Base-by-base conservation (phyloP, 768 basidiomycete species). In the Pulveroboletus sp. region DNA sequence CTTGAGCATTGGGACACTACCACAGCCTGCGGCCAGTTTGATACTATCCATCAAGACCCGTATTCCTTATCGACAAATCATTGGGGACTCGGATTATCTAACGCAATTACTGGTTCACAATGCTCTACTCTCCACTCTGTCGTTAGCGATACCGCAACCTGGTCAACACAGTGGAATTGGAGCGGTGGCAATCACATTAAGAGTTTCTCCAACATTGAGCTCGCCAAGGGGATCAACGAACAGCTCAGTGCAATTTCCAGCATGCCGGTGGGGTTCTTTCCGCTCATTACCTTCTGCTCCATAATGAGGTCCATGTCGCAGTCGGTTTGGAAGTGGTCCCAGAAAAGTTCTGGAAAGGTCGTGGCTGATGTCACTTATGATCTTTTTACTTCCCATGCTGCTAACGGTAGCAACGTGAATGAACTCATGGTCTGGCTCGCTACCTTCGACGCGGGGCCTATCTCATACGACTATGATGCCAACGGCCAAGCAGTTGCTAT, bases 371-470 rank as follows among this genome's bases (percentile, higher is more conserved):
- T 83, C 23, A 80, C 83, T 6, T 86, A 74, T 50, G 84, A 86
- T 52, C 50, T 85, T 1, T 87, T 86, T 71, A 85, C 83, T 0
- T 77, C 83, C 2, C 57, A 57, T 50, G 67, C 68, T 5, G 35
- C 78, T 31, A 76, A 76, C 1, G 82, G 82, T 27, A 63, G 71
- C 33, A 73, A 73, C 44, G 51, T 55, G 27, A 57, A 69, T 51
- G 75, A 77, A 51, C 72, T 84, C 55, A 86, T 86, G 84, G 64
- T 86, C 50, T 85, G 84, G 84, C 74, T 84, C 13, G 81, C 72
- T 1, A 80, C 76, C 57, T 73, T 64, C 69, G 77, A 78, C 53
- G 75, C 82, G 4, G 74, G 74, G 3, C 84, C 84, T 1, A 83
- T 85, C 51, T 80, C 80, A 13, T 64, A 68, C 17, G 17, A 53